Conservation (phyloP, 805 yeast genomes). For the Wickerhamiella parazyma region DNA sequence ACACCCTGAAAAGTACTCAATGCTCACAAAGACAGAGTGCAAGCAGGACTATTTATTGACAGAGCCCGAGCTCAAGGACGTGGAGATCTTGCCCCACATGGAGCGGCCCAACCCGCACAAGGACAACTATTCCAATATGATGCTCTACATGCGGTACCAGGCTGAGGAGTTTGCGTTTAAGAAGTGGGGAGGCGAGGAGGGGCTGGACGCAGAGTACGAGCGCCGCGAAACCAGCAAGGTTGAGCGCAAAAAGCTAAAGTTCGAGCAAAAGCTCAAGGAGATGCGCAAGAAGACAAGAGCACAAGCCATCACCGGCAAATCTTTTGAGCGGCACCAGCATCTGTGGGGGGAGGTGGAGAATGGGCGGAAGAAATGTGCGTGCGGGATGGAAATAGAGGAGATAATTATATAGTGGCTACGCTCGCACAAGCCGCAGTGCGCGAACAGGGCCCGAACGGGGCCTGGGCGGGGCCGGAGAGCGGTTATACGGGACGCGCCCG, state of each 20-base stretch:
- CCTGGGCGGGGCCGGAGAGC: no score
- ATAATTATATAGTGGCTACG: slow-evolving; percentile 8
- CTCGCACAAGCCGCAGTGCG: no score
- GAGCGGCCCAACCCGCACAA: slow-evolving; percentile 94
- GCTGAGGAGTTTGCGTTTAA: slow-evolving; percentile 87
- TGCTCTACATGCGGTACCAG: slow-evolving; percentile 74
- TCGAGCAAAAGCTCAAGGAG: slow-evolving; percentile 61
- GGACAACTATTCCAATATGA: slow-evolving; percentile 80
- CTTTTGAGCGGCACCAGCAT: slow-evolving; percentile 54
- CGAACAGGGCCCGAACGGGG: no score
- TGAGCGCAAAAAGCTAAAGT: slow-evolving; percentile 62
- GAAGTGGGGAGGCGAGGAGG: slow-evolving; percentile 89
- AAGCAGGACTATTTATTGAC: slow-evolving; percentile 83
- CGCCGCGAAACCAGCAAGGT: slow-evolving; percentile 60
- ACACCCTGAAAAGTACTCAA: slow-evolving; percentile 75
- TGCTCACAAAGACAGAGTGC: slow-evolving; percentile 91
- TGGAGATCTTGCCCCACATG: slow-evolving; percentile 50
- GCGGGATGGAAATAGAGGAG: slow-evolving; percentile 19
- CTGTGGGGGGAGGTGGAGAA: slow-evolving; percentile 40
- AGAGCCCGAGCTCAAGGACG: slow-evolving; percentile 80
- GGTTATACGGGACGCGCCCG: no score
- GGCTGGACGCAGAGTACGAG: slow-evolving; percentile 85
- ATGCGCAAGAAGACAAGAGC: slow-evolving; percentile 91
- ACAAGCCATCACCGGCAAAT: slow-evolving; percentile 56
- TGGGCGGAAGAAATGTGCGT: slow-evolving; percentile 13